Conservation (phyloP, 139 green algal genomes). For the Haematococcus sp. region DNA sequence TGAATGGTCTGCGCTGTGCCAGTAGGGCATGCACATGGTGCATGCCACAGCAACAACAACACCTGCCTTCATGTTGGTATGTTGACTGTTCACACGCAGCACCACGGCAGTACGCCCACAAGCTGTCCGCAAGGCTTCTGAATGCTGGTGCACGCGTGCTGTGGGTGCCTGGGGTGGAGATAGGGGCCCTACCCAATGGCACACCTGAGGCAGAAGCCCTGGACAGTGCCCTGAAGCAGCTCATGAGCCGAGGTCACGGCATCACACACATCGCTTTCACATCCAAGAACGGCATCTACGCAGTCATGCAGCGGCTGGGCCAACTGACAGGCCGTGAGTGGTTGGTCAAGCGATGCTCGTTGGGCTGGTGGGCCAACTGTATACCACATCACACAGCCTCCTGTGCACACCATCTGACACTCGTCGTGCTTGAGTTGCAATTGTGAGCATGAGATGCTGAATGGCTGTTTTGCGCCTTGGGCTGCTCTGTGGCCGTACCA, state of each 20-base stretch:
- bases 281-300: conserved; percentile 62
- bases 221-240: neutral
- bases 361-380: neutral
- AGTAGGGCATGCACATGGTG: neutral
- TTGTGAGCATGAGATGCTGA: too few species aligned
- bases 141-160: conserved; percentile 52
- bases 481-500: too few species aligned
- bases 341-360: neutral
- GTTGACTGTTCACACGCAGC: conserved; percentile 19
- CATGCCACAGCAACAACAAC: neutral
- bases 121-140: conserved; percentile 48
- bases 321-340: conserved; percentile 25
- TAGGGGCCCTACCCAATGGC: conserved; percentile 3
- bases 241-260: conserved; percentile 9
- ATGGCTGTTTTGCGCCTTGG: too few species aligned
- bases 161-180: conserved; percentile 59
- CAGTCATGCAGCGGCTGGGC: conserved; percentile 49
- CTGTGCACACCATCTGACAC: neutral
- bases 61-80: neutral
- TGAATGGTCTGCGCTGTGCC: too few species aligned
- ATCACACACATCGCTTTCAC: conserved; percentile 66
- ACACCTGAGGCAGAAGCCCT: neutral
- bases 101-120: conserved; percentile 64
- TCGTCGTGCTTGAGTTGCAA: too few species aligned
- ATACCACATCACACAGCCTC: neutral